Percentiles rank a stretch among this genome's conserved stretches.
Evolutionary conservation across 164 flowering plant species (phyloP).

Genomic region (Cinnamomum chago): DNA sequence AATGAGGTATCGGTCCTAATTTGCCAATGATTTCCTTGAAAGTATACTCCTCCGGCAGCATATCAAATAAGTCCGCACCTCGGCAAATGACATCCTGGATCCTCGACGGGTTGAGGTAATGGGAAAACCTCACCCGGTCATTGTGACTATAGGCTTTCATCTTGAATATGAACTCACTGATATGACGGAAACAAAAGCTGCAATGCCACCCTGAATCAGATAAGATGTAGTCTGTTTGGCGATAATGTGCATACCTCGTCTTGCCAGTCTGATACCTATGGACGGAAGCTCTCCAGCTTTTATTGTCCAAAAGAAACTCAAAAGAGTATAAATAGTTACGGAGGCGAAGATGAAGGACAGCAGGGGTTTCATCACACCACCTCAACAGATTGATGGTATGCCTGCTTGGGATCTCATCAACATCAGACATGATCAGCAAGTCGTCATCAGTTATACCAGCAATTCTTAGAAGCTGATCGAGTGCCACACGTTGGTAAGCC

Average conservation of each 20-base stretch:
- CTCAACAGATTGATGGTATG: slow-evolving; percentile 84
- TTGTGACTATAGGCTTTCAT: slow-evolving; percentile 95
- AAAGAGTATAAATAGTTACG: slow-evolving; percentile 81
- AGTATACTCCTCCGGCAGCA: slow-evolving; percentile 62
- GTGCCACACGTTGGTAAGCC: slow-evolving; percentile 74
- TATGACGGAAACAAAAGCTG: slow-evolving; percentile 78
- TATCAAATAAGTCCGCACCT: slow-evolving; percentile 52
- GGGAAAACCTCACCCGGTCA: slow-evolving; percentile 76
- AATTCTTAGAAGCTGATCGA: slow-evolving; percentile 68
- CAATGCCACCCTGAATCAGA: slow-evolving; percentile 96
- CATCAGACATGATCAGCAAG: slow-evolving; percentile 89
- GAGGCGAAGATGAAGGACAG: slow-evolving; percentile 65
- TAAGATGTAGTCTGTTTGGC: slow-evolving; percentile 69
- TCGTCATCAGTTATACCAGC: slow-evolving; percentile 90
- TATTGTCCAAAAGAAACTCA: slow-evolving; percentile 70
- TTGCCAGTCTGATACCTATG: slow-evolving; percentile 66
- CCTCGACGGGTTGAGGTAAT: slow-evolving; percentile 58
- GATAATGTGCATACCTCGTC: slow-evolving; percentile 78
- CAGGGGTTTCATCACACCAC: slow-evolving; percentile 81
- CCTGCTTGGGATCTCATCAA: slow-evolving; percentile 87
- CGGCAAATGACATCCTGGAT: slow-evolving; percentile 70
- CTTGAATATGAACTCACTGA: slow-evolving; percentile 76
- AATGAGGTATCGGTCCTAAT: slow-evolving; percentile 55
- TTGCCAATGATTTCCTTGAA: slow-evolving; percentile 58
- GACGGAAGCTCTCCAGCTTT: slow-evolving; percentile 93